These are phyloP conservation scores for Tremella fuciformis DNA, from an alignment of 768 basidiomycete genomes.

Conservation along the genomic window DNA sequence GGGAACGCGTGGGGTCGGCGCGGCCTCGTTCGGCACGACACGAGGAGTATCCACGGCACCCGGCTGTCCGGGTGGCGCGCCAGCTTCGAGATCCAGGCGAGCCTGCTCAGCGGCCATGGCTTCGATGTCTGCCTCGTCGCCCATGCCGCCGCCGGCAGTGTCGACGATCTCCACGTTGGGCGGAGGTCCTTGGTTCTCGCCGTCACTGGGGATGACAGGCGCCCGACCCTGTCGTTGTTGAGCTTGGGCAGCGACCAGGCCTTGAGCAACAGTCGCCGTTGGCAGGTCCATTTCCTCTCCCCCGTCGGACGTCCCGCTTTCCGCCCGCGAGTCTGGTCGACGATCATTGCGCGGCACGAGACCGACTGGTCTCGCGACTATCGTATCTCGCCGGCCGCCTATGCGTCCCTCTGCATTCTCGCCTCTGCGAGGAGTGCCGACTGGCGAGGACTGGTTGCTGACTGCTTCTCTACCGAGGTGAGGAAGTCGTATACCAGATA, in stretches of 20 bases:
- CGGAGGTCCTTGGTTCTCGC: conserved; percentile 18
- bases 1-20: conserved; percentile 8
- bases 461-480: conserved; percentile 33
- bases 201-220: conserved; percentile 21
- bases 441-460: conserved; percentile 49
- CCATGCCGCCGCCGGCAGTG: conserved; percentile 12
- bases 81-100: conserved; percentile 51
- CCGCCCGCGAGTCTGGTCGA: conserved; percentile 18
- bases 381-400: conserved; percentile 37
- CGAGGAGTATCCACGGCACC: conserved; percentile 58
- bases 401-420: conserved; percentile 22
- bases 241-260: conserved; percentile 25
- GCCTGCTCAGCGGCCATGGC: conserved; percentile 59
- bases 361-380: conserved; percentile 42
- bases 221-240: conserved; percentile 25
- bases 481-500: conserved; percentile 25
- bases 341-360: conserved; percentile 28
- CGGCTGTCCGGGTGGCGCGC: conserved; percentile 85
- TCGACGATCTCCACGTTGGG: conserved; percentile 32
- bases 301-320: conserved; percentile 46
- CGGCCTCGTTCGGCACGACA: conserved; percentile 28
- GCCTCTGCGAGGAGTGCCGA: conserved; percentile 42
- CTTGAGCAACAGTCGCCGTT: conserved; percentile 32
- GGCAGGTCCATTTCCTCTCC: conserved; percentile 44
- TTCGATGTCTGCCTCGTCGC: conserved; percentile 77